phyloP scores from a whole-genome alignment of 2,329 filamentous ascomycete genomes.

The Ceratocystis eucalypticola region DNA sequence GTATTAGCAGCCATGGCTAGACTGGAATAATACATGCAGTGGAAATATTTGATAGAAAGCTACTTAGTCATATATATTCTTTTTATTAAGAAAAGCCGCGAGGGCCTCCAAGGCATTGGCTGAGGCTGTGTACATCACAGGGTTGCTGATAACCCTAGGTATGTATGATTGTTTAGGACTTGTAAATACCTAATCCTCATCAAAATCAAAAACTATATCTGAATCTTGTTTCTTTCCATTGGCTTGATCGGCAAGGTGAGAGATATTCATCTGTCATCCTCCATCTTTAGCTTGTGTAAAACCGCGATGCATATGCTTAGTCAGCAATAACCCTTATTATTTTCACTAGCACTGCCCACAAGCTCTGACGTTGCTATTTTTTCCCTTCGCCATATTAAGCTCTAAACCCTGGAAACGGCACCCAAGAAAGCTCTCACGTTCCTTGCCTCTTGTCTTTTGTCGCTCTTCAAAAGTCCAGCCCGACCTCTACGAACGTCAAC shows the following conservation, averaged over 20 bases:
- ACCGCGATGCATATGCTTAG: neutral
- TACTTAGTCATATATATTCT: no score
- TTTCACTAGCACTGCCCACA: neutral
- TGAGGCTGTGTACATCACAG: neutral
- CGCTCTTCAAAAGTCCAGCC: neutral
- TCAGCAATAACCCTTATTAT: neutral
- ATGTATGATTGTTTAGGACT: no score
- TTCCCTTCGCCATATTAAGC: neutral
- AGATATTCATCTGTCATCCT: no score
- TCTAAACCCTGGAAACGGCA: neutral
- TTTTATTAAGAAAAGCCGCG: neutral
- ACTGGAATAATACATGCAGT: no score
- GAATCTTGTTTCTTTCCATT: no score
- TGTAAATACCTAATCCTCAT: no score
- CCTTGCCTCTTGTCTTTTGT: neutral
- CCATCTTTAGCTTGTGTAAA: neutral
- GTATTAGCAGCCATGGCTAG: no score
- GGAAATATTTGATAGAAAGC: no score
- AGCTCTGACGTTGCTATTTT: constrained; percentile 3
- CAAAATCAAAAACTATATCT: no score
- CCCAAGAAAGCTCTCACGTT: constrained; percentile 2
- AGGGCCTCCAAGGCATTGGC: neutral
- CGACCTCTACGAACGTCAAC: neutral
- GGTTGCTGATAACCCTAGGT: neutral
- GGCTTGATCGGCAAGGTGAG: no score